These are phyloP conservation scores for Heliophila coronopifolia DNA, from an alignment of 441 rosid species.

Conservation along the genomic window DNA sequence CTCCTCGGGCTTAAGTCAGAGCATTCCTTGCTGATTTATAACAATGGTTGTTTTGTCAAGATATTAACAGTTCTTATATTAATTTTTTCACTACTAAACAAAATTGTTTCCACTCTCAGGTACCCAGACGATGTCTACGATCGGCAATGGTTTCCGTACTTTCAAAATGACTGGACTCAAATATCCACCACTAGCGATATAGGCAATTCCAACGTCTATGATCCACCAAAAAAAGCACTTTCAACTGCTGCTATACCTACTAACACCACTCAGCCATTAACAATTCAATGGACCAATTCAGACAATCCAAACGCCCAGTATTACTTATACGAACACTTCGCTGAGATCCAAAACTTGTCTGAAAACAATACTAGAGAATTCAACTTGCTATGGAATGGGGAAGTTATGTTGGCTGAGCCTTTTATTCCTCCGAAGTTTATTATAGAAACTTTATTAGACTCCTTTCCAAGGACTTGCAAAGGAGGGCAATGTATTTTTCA, in stretches of 20 bases:
- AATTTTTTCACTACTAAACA: neutral
- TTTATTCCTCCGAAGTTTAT: neutral
- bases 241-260: conserved; percentile 24
- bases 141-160: conserved; percentile 27
- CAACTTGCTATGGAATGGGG: neutral
- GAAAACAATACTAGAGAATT: conserved; percentile 24
- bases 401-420: neutral
- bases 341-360: conserved; percentile 30
- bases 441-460: neutral
- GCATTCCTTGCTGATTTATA: neutral
- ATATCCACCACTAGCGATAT: conserved; percentile 13
- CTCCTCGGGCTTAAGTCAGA: too few relatives aligned
- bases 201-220: neutral
- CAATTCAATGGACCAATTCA: neutral
- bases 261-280: conserved; percentile 1
- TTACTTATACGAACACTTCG: conserved; percentile 31
- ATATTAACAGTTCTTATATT: neutral
- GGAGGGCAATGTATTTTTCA: conserved; percentile 10
- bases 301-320: neutral
- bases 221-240: conserved; percentile 14
- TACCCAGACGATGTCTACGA: conserved; percentile 29
- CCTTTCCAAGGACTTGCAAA: neutral
- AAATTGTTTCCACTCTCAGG: conserved; percentile 13
- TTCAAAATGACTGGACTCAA: neutral
- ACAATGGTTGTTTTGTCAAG: neutral